A percentile compares a stretch with the other conserved stretches of the same genome.
These are phyloP conservation scores for Talaromyces stipitatus DNA, from an alignment of 495 filamentous ascomycete species.

Conservation along the genomic window DNA sequence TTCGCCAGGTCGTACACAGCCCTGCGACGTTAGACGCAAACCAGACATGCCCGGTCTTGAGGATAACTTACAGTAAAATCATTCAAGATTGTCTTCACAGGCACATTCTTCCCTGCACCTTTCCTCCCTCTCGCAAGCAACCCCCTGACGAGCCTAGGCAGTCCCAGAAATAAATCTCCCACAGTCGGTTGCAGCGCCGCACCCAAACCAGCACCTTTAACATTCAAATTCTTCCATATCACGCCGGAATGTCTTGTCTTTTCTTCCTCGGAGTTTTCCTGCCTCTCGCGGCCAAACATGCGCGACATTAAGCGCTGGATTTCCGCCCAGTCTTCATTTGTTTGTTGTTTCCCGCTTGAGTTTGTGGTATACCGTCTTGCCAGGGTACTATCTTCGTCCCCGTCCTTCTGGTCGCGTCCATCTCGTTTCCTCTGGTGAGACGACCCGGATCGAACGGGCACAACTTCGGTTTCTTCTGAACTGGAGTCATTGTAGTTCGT, in stretches of 20 bases:
- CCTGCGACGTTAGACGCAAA: constrained; percentile 12
- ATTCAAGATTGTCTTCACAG: constrained; percentile 56
- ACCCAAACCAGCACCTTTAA: constrained; percentile 60
- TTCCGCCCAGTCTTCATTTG: constrained; percentile 47
- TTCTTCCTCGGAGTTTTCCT: constrained; percentile 58
- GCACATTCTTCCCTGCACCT: constrained; percentile 36
- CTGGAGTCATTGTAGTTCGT: neutral
- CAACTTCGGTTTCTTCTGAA: neutral
- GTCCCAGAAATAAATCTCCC: constrained; percentile 52
- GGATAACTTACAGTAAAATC: constrained; percentile 40
- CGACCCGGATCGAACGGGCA: neutral
- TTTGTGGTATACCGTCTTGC: constrained; percentile 10
- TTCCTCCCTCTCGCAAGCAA: constrained; percentile 36
- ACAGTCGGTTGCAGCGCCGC: constrained; percentile 59
- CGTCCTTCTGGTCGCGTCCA: neutral
- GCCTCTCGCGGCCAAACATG: constrained; percentile 56
- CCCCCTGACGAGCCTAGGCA: constrained; percentile 44
- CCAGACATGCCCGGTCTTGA: neutral
- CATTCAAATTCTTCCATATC: constrained; percentile 53
- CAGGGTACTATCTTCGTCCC: constrained; percentile 4
- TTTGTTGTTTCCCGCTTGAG: constrained; percentile 21
- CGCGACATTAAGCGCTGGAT: constrained; percentile 53
- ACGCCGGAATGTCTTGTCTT: constrained; percentile 51
- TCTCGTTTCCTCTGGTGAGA: neutral
- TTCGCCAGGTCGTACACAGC: constrained; percentile 39